Base-by-base conservation (phyloP, 805 yeast genomes). In the Candida piceae region DNA sequence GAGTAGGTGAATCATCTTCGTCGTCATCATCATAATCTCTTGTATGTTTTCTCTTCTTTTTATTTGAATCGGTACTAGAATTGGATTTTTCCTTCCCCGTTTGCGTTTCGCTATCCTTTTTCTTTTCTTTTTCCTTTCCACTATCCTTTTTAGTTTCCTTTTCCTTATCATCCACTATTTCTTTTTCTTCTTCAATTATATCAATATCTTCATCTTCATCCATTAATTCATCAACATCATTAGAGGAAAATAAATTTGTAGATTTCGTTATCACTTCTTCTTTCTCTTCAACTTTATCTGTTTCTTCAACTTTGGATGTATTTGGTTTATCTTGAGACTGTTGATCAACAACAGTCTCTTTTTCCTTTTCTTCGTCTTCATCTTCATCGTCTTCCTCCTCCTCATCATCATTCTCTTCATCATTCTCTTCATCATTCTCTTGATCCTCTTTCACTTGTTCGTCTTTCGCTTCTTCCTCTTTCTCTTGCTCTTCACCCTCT, bases 171-270 rank as follows among this genome's bases (percentile, higher is more conserved):
- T 20, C 9, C 8, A 20, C 9, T 20, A 7, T 20, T 20, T 20
- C 40, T 15, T 42, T 26, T 13, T 36, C 40, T 15, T 39, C 49
- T n/a, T 52, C 59, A 12, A 38, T 57, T 15, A 50, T 62, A 15
- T 54, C 56, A 4, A 53, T 55, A 7, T 54, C 53, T 28, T 63
- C 60, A 33, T 63, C 63, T 2, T 67, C 64, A 13, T 42, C 50
- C 41, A 41, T 44, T 26, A 46, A 27, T 24, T 45, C 41, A 16
- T 50, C 55, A 21, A 49, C 51, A 24, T 52, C 56, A 20, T 38
- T 41, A 15, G 40, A 32, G 10, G 45, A 27, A 38, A 51, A 51
- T 10, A 51, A 38, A 30, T 35, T 43, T 5, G 48, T 50, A 35
- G 39, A 36, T 12, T 21, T 32, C 10, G 31, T 27, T 5, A 12